Conservation (phyloP, 306 rosid genomes). For the Benincasa hispida region DNA sequence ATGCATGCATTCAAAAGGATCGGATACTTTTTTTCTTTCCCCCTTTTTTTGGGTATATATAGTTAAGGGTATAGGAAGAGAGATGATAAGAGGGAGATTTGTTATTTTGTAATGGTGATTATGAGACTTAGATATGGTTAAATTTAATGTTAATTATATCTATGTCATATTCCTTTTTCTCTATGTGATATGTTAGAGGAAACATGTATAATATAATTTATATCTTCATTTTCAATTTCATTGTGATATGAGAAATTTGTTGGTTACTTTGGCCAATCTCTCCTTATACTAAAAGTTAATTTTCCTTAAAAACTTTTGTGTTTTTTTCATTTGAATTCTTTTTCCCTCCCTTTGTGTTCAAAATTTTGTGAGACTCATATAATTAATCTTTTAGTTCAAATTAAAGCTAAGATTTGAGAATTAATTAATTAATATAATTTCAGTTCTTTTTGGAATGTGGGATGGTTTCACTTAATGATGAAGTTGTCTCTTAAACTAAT, state of each 20-base stretch:
- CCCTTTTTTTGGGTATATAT: neutral
- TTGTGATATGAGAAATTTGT: neutral
- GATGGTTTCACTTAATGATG: neutral
- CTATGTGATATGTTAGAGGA: neutral
- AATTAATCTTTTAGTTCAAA: neutral
- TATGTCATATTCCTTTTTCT: neutral
- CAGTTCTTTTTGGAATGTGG: neutral
- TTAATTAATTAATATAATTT: neutral
- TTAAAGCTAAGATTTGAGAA: neutral
- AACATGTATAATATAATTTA: neutral
- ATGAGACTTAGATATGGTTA: neutral
- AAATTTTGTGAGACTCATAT: no score
- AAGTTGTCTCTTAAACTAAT: neutral
- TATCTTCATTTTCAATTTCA: neutral
- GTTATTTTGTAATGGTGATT: neutral
- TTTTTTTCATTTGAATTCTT: neutral
- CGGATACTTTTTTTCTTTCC: neutral
- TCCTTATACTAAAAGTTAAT: neutral
- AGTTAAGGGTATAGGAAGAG: constrained; percentile 3
- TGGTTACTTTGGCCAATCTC: neutral
- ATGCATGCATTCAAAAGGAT: neutral
- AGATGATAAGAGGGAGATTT: constrained; percentile 6
- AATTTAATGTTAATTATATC: neutral
- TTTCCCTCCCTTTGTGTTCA: neutral
- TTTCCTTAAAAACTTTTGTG: neutral